Evolutionary conservation across 2,329 filamentous ascomycete species (phyloP).

Genomic region (Colletotrichum musae): DNA sequence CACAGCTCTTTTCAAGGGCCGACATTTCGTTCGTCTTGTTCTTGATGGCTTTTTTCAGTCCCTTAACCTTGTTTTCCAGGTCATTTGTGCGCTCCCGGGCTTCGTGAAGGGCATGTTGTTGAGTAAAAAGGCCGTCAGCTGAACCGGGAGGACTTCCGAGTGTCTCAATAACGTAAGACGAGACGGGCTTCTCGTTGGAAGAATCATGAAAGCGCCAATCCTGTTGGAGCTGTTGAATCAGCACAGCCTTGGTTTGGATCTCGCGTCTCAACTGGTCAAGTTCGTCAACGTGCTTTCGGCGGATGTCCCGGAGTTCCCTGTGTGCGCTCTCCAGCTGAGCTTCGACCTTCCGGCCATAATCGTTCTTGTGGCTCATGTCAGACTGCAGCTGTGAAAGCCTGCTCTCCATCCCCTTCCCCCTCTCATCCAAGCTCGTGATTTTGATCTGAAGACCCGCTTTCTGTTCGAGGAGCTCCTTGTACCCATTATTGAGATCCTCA

Average conservation of each 20-base stretch:
- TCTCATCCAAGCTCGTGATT: neutral
- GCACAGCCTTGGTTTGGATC: neutral
- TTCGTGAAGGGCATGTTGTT: neutral
- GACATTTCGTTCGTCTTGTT: neutral
- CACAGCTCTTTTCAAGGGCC: neutral
- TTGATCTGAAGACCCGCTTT: neutral
- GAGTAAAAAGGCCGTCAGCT: neutral
- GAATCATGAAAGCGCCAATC: neutral
- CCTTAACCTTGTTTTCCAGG: conserved; percentile 17
- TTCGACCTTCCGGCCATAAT: neutral
- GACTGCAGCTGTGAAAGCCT: neutral
- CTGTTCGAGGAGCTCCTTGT: neutral
- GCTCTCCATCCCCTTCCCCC: neutral
- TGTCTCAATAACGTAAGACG: rapidly evolving
- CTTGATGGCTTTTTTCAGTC: neutral
- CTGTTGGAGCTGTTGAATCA: neutral
- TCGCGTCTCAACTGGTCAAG: neutral
- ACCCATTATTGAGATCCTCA: neutral
- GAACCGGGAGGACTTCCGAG: neutral
- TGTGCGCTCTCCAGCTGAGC: neutral
- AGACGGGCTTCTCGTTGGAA: neutral
- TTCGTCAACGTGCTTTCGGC: neutral
- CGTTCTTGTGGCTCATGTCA: neutral
- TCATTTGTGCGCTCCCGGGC: conserved; percentile 4
- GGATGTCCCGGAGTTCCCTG: neutral